Conservation (phyloP, 768 basidiomycete genomes). For the Hortiboletus flavorubellus region DNA sequence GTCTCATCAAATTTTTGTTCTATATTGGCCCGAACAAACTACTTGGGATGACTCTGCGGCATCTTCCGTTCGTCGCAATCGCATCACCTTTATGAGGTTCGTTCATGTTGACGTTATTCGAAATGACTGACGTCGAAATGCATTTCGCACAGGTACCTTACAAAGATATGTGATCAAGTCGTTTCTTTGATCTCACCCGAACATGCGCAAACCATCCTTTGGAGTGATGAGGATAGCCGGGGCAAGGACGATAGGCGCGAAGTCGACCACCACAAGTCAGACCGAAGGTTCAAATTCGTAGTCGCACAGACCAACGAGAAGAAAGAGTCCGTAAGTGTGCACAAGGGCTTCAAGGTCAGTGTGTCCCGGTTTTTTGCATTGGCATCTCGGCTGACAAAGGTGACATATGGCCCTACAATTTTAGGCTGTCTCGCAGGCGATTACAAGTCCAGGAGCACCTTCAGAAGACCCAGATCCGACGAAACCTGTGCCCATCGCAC, state of each 20-base stretch:
- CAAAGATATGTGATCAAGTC: slow-evolving; percentile 55
- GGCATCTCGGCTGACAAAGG: background rate
- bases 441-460: slow-evolving; percentile 7
- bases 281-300: slow-evolving; percentile 51
- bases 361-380: background rate
- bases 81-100: slow-evolving; percentile 62
- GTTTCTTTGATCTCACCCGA: slow-evolving; percentile 48
- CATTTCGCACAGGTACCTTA: slow-evolving; percentile 46
- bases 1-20: slow-evolving; percentile 37
- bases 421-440: slow-evolving; percentile 14
- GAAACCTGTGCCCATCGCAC: slow-evolving; percentile 12
- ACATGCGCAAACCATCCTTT: slow-evolving; percentile 44
- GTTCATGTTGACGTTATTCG: background rate
- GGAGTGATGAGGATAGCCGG: slow-evolving; percentile 36
- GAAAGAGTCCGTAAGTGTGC: slow-evolving; percentile 45
- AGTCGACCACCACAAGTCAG: slow-evolving; percentile 39
- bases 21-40: slow-evolving; percentile 61
- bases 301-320: slow-evolving; percentile 54
- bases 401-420: background rate
- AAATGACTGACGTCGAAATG: background rate
- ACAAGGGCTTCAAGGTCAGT: slow-evolving; percentile 46
- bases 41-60: slow-evolving; percentile 54
- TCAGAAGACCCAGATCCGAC: slow-evolving; percentile 1
- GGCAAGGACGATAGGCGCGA: slow-evolving; percentile 28
- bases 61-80: slow-evolving; percentile 46